Evolutionary conservation across 495 filamentous ascomycete genomes (phyloP), one percentile per base, ranked within the genome.

Genomic region (Pyrenula massariospora): DNA sequence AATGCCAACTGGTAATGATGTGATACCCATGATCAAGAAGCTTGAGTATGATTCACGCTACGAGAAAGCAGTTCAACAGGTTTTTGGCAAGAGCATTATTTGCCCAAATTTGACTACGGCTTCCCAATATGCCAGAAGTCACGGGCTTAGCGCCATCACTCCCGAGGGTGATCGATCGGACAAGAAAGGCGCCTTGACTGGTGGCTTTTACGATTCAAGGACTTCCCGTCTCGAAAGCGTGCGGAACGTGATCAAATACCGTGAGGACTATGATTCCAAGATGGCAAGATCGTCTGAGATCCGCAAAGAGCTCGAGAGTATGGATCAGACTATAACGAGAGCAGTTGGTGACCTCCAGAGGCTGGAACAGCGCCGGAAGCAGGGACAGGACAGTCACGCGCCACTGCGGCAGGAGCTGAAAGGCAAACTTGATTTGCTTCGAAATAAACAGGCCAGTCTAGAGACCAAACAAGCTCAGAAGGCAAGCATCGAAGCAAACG

Each of bases 21-120:
- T 89, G 3, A 77, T 92, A 23, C 87, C 88, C 2, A 83, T 97
- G 72, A 81, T 96, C 54, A 82, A 83, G 61, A 96, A 94, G 69
- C 73, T 99, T 56, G 81, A 85, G 58, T 97, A 81, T 61, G 85
- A 95, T 56, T 70, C 76, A 1, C 73, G 73, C 49, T 95, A 88
- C 60, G 89, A 92, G 53, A 84, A 81, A 58, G 93, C 93, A 0
- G 91, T 97, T 67, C 82, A 86, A 62, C 89, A 95, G 61, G 88
- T 97, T 3, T 97, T 99, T 72, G 93, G 91, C 21, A 93, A 91
- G 63, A 95, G 91, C 1, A 88, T 97, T 55, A 84, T 99, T 59
- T 97, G 94, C 60, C 91, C 91, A 2, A 92, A 88, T 63, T 73
- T 99, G 15, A 77, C 86, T 49, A 79, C 95, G 54, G 90, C 89